A percentile compares a stretch with the other conserved stretches of the same genome.
These are phyloP conservation scores for Alloascoidea hylecoeti DNA, from an alignment of 805 yeast genomes.

Conservation along the genomic window DNA sequence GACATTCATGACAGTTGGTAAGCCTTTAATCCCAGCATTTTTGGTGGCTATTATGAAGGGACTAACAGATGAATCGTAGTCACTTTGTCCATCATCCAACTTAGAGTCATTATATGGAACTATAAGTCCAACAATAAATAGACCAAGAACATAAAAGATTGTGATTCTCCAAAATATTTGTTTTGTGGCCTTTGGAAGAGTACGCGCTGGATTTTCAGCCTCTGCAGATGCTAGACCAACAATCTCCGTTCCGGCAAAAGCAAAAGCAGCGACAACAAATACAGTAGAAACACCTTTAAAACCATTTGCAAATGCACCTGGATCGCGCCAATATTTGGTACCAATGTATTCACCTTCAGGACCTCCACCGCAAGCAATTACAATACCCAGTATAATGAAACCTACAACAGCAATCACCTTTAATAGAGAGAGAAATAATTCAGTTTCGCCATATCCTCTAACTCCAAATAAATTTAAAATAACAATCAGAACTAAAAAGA, in stretches of 20 bases:
- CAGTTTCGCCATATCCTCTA: conserved; percentile 30
- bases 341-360: conserved; percentile 30
- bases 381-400: conserved; percentile 30
- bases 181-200: conserved; percentile 59
- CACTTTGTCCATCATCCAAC: conserved; percentile 27
- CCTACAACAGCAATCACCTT: conserved; percentile 32
- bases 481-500: conserved; percentile 28
- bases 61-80: conserved; percentile 52
- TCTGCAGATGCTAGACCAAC: conserved; percentile 68
- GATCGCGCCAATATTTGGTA: conserved; percentile 33
- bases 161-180: conserved; percentile 57
- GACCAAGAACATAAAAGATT: conserved; percentile 46
- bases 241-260: conserved; percentile 55
- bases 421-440: conserved; percentile 29
- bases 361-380: conserved; percentile 34
- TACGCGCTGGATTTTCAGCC: conserved; percentile 50
- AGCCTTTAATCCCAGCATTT: conserved; percentile 44
- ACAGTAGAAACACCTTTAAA: conserved; percentile 33
- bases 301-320: conserved; percentile 45
- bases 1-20: conserved; percentile 68
- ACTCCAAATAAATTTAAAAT: conserved; percentile 31
- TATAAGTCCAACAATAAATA: conserved; percentile 52
- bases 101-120: conserved; percentile 44
- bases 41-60: conserved; percentile 78
- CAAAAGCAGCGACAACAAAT: conserved; percentile 52